Evolutionary conservation across 2,329 filamentous ascomycete genomes (phyloP).

Genomic region (Akanthomyces dipterigenus): DNA sequence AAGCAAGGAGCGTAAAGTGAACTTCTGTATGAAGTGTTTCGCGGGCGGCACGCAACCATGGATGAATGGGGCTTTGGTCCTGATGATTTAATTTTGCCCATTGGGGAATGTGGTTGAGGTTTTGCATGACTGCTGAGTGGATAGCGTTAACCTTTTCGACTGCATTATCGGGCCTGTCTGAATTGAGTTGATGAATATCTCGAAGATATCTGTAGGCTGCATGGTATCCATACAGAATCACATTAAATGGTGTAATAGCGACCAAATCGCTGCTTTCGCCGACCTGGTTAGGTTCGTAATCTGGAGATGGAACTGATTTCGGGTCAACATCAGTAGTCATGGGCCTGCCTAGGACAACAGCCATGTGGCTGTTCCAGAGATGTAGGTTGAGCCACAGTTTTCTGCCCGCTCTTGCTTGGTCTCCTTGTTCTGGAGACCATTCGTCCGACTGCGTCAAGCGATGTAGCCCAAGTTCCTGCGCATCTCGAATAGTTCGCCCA

Average conservation of each 20-base stretch:
- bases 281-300: too few relatives aligned
- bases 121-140: too few relatives aligned
- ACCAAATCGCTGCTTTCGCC: too few relatives aligned
- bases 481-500: slow-evolving; percentile 11
- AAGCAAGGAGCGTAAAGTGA: slow-evolving; percentile 11
- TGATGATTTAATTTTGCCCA: background rate
- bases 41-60: slow-evolving; percentile 10
- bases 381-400: slow-evolving; percentile 10
- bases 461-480: slow-evolving; percentile 14
- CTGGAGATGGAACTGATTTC: background rate
- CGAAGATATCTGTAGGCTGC: too few relatives aligned
- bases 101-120: background rate
- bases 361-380: slow-evolving; percentile 14
- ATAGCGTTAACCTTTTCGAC: too few relatives aligned
- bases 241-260: too few relatives aligned
- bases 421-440: background rate
- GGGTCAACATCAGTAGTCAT: background rate
- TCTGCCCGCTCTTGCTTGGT: background rate
- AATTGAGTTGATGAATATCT: too few relatives aligned
- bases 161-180: too few relatives aligned
- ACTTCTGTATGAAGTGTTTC: slow-evolving; percentile 10
- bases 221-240: too few relatives aligned
- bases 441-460: background rate
- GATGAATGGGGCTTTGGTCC: too few relatives aligned
- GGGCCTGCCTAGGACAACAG: slow-evolving; percentile 12